These are phyloP conservation scores for Xylariaceae sp. DNA, from an alignment of 2,329 filamentous ascomycete genomes.

Conservation along the genomic window DNA sequence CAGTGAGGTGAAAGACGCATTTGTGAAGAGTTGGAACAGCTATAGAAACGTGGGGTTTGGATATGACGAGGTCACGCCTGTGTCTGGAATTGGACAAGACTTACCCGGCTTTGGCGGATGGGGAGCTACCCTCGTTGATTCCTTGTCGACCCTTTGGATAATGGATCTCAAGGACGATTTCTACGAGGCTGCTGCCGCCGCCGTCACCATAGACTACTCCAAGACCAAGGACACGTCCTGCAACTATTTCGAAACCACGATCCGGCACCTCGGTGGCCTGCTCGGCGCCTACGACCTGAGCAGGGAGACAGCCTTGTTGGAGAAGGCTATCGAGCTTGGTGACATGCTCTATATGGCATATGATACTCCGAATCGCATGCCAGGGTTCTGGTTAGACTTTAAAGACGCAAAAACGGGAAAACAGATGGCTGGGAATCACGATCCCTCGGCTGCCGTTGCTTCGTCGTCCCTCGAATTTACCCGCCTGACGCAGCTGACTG, in stretches of 20 bases:
- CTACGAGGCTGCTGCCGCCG: conserved; percentile 56
- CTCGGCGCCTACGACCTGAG: conserved; percentile 55
- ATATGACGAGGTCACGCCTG: conserved; percentile 40
- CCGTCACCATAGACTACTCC: conserved; percentile 57
- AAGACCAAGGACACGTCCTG: conserved; percentile 47
- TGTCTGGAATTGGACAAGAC: conserved; percentile 38
- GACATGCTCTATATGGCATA: conserved; percentile 57
- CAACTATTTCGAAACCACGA: conserved; percentile 56
- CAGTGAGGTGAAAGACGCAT: conserved; percentile 50
- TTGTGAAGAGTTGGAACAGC: conserved; percentile 54
- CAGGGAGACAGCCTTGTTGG: conserved; percentile 48
- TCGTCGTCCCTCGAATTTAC: conserved; percentile 76
- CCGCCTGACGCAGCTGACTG: conserved; percentile 71
- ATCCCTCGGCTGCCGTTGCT: conserved; percentile 52
- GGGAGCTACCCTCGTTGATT: conserved; percentile 66
- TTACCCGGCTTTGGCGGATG: conserved; percentile 43
- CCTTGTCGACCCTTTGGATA: conserved; percentile 67
- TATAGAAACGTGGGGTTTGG: conserved; percentile 51
- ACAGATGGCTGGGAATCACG: conserved; percentile 45
- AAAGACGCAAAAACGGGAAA: conserved; percentile 45
- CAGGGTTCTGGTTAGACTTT: conserved; percentile 64
- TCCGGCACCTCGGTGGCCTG: conserved; percentile 54
- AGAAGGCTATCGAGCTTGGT: conserved; percentile 54
- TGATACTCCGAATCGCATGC: conserved; percentile 57
- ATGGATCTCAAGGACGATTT: conserved; percentile 67